phyloP scores from a whole-genome alignment of 352 stramenopile species.

The Phytopythium montanum region DNA sequence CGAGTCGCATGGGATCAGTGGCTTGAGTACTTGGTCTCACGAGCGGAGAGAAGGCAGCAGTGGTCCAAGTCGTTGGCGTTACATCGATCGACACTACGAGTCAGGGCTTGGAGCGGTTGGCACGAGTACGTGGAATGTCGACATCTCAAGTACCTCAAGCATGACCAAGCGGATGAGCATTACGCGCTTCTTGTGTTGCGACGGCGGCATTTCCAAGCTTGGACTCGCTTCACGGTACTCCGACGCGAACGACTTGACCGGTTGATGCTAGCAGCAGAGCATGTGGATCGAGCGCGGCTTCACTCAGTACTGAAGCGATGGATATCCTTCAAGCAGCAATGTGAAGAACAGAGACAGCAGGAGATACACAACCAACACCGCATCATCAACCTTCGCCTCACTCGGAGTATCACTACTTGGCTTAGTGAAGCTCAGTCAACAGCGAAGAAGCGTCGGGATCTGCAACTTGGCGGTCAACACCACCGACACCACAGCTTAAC shows the following conservation, averaged over 20 bases:
- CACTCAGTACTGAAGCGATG: not conserved
- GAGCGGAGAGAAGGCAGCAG: constrained; percentile 10
- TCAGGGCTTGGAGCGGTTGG: constrained; percentile 19
- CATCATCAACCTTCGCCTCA: not conserved
- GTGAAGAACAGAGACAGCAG: not conserved
- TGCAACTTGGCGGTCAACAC: not conserved
- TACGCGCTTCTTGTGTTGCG: not conserved
- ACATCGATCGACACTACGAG: not conserved
- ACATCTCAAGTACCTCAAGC: not conserved
- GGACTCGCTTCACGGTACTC: not conserved
- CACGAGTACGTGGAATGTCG: constrained; percentile 10
- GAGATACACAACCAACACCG: not conserved
- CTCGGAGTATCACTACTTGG: not conserved
- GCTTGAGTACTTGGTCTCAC: not conserved
- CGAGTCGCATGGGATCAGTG: constrained; percentile 10
- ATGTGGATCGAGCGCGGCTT: not conserved
- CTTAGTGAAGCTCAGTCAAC: not conserved
- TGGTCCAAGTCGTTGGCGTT: constrained; percentile 5
- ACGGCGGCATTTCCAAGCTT: not conserved
- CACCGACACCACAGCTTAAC: not conserved
- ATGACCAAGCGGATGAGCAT: not conserved
- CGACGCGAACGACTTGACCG: not conserved
- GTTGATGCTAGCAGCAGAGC: not conserved
- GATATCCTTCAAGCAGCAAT: not conserved
- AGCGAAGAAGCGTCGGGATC: not conserved